Evolutionary conservation across 2,329 filamentous ascomycete species (phyloP).

Genomic region (Chaetomium sp.): DNA sequence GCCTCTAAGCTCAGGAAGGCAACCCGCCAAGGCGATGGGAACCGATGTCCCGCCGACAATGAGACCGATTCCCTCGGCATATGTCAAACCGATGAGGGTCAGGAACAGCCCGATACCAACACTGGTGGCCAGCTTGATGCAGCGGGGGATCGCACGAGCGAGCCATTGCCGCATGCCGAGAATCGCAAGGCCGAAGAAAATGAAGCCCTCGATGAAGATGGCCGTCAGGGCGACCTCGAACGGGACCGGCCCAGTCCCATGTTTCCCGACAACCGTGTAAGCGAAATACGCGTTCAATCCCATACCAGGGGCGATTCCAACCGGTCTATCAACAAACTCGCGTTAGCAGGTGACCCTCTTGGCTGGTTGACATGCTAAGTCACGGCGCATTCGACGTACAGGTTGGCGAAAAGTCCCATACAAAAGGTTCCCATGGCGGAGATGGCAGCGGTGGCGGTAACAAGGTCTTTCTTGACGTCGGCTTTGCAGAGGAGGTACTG

Average conservation of each 20-base stretch:
- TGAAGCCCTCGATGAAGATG: constrained; percentile 85
- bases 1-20: constrained; percentile 50
- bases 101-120: constrained; percentile 85
- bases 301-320: constrained; percentile 74
- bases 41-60: constrained; percentile 69
- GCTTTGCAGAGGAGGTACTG: constrained; percentile 66
- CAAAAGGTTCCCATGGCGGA: constrained; percentile 76
- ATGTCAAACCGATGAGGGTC: constrained; percentile 74
- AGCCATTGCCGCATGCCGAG: constrained; percentile 87
- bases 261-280: constrained; percentile 76
- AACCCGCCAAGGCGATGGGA: constrained; percentile 76
- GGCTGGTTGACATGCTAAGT: not conserved
- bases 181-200: constrained; percentile 79
- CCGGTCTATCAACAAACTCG: constrained; percentile 48
- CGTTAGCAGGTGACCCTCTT: constrained; percentile 3
- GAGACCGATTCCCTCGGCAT: constrained; percentile 79
- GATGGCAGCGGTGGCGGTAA: constrained; percentile 84
- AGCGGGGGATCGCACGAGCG: constrained; percentile 77
- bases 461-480: constrained; percentile 72
- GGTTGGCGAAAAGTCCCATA: constrained; percentile 81
- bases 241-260: constrained; percentile 72
- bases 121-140: constrained; percentile 84
- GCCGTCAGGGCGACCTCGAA: constrained; percentile 79
- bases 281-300: constrained; percentile 87
- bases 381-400: constrained; percentile 48